Conservation (phyloP, 2,329 filamentous ascomycete genomes). For the Diaporthe sp. region DNA sequence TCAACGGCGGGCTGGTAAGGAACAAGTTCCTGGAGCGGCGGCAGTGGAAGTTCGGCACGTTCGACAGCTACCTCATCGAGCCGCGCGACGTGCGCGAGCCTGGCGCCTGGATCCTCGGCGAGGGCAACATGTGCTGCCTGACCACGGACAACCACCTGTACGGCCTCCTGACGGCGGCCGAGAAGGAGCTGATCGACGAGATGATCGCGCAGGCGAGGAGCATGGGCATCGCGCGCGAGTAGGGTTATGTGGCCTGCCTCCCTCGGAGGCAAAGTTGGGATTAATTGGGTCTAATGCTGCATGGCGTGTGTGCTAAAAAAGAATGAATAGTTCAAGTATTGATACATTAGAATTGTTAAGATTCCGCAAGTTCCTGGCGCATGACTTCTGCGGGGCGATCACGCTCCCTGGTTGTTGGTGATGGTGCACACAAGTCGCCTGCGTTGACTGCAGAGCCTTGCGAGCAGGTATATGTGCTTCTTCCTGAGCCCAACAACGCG, state of each 20-base stretch:
- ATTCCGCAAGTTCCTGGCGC: too few relatives aligned
- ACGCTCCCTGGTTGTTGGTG: background rate
- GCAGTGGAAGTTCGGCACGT: constrained; percentile 47
- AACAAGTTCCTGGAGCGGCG: constrained; percentile 53
- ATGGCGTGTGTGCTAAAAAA: background rate
- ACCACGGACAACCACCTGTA: constrained; percentile 41
- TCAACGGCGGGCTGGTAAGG: constrained; percentile 56
- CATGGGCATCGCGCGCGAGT: constrained; percentile 26
- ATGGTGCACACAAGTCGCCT: background rate
- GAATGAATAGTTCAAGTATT: background rate
- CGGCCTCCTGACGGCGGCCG: constrained; percentile 40
- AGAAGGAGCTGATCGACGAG: constrained; percentile 43
- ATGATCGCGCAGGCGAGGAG: constrained; percentile 42
- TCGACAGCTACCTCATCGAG: constrained; percentile 48
- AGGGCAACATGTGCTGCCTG: constrained; percentile 49
- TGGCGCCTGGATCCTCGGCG: constrained; percentile 46
- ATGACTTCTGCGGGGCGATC: background rate
- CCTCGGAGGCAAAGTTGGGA: background rate
- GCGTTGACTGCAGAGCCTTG: background rate
- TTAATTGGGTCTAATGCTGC: background rate
- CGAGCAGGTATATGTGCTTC: background rate
- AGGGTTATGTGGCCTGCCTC: background rate
- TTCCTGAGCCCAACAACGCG: too few relatives aligned
- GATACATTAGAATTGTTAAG: background rate
- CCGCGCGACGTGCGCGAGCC: constrained; percentile 39